These are phyloP conservation scores for Ogataea nakhonphanomensis DNA, from an alignment of 805 yeast genomes.

Conservation along the genomic window DNA sequence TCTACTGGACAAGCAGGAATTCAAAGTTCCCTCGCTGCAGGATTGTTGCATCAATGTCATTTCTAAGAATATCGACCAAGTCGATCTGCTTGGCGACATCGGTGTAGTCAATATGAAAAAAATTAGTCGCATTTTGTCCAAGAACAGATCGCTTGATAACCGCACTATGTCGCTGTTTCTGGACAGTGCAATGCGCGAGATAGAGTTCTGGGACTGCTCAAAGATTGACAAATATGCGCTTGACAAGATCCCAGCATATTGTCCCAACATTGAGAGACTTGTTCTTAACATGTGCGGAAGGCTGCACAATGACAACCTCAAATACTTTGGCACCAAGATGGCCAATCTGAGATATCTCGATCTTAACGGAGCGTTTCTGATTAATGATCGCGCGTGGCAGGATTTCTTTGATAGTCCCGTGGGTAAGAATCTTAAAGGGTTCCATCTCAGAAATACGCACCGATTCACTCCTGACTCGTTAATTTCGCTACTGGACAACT, in stretches of 20 bases:
- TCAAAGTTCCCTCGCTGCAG: conserved; percentile 67
- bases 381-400: conserved; percentile 75
- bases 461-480: conserved; percentile 70
- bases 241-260: conserved; percentile 67
- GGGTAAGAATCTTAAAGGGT: conserved; percentile 50
- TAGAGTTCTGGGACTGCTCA: conserved; percentile 94
- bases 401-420: conserved; percentile 55
- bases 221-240: conserved; percentile 63
- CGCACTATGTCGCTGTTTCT: conserved; percentile 72
- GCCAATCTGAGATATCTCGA: conserved; percentile 49
- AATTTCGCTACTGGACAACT: conserved; percentile 55
- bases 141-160: conserved; percentile 76
- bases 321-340: conserved; percentile 59
- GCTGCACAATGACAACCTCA: conserved; percentile 70
- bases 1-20: conserved; percentile 66
- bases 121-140: conserved; percentile 71
- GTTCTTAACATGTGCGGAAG: conserved; percentile 92
- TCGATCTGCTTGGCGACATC: conserved; percentile 83
- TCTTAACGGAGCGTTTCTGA: conserved; percentile 89
- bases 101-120: conserved; percentile 69
- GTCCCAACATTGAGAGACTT: conserved; percentile 67
- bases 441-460: conserved; percentile 79
- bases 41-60: conserved; percentile 73
- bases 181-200: conserved; percentile 47
- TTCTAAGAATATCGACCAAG: conserved; percentile 64